phyloP scores from a whole-genome alignment of 2,329 filamentous ascomycete species.

The Rhinocladiella similis region DNA sequence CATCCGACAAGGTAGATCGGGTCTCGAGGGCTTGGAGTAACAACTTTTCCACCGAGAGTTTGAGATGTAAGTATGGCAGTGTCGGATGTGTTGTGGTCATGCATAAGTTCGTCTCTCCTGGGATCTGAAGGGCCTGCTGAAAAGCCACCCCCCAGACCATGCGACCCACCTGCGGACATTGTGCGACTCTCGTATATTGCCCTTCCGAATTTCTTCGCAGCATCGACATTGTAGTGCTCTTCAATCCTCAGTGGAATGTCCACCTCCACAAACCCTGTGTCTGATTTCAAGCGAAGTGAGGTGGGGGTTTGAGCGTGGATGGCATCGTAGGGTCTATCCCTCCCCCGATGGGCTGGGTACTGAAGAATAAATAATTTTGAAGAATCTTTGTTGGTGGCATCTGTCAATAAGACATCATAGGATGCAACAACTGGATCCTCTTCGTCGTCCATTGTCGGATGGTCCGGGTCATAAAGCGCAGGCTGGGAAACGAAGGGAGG shows the following conservation, averaged over 20 bases:
- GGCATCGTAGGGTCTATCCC: constrained; percentile 63
- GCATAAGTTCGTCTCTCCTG: constrained; percentile 40
- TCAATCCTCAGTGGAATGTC: constrained; percentile 80
- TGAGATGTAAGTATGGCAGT: constrained; percentile 74
- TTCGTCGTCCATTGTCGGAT: constrained; percentile 20
- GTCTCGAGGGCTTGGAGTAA: constrained; percentile 67
- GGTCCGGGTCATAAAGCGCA: neutral
- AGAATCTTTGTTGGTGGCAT: constrained; percentile 31
- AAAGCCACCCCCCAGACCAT: constrained; percentile 73
- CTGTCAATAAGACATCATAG: constrained; percentile 85
- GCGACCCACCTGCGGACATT: constrained; percentile 62
- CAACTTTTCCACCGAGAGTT: constrained; percentile 80
- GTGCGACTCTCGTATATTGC: constrained; percentile 61
- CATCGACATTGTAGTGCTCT: constrained; percentile 76
- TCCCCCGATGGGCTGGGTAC: constrained; percentile 73
- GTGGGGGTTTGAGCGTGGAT: constrained; percentile 59
- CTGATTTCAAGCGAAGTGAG: constrained; percentile 78
- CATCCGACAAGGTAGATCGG: constrained; percentile 84
- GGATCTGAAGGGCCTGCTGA: constrained; percentile 54
- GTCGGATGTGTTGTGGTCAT: constrained; percentile 68
- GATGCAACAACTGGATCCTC: constrained; percentile 69
- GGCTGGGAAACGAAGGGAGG: neutral
- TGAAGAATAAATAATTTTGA: constrained; percentile 76
- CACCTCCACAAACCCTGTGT: constrained; percentile 82
- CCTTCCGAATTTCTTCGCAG: constrained; percentile 80